Evolutionary conservation across 345 rosid genomes (phyloP).

Genomic region (Erysimum cheiranthoides): DNA sequence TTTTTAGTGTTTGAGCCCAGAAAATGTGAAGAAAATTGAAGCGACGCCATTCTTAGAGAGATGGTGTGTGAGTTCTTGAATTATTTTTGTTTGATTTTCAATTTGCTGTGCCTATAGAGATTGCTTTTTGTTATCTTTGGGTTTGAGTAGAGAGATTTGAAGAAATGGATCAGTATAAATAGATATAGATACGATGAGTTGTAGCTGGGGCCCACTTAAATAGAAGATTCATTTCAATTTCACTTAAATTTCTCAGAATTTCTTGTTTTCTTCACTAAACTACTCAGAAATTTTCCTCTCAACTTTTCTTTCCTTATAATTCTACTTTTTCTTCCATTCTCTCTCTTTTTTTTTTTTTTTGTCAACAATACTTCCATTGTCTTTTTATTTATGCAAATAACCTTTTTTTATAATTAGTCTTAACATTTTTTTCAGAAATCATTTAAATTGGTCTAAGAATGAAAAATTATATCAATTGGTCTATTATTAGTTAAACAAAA

Average conservation of each 20-base stretch:
- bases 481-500: background rate
- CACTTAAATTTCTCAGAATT: conserved; percentile 22
- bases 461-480: background rate
- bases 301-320: background rate
- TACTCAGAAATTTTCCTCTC: conserved; percentile 31
- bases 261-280: conserved; percentile 23
- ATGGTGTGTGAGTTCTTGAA: background rate
- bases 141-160: background rate
- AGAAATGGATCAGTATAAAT: background rate
- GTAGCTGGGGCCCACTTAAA: background rate
- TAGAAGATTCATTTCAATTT: background rate
- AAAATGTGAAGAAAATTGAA: conserved; percentile 37
- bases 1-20: conserved; percentile 32
- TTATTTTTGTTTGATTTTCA: background rate
- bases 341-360: too few species aligned
- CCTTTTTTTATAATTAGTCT: background rate
- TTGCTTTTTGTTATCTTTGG: background rate
- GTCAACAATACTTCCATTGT: background rate
- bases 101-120: background rate
- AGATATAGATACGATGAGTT: background rate
- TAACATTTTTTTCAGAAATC: background rate
- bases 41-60: conserved; percentile 40
- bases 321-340: background rate
- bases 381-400: background rate
- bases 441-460: background rate